Conservation (phyloP, 2,329 filamentous ascomycete species). For the Claviceps monticola region DNA sequence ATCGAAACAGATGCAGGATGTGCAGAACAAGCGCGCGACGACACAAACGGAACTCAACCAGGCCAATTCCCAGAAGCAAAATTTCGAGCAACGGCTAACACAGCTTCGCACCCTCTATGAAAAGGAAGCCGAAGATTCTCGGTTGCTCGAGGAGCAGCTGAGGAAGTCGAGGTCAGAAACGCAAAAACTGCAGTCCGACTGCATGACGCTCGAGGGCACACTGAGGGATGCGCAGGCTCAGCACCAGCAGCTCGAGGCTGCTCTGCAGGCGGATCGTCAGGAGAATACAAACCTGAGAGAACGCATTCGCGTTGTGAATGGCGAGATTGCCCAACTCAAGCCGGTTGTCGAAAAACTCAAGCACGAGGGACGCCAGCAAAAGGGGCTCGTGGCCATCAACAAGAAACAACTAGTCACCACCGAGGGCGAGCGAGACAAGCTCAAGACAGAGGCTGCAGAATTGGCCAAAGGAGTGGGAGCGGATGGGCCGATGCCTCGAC, state of each 20-base stretch:
- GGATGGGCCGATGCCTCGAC: conserved; percentile 43
- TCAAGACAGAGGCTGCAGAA: conserved; percentile 65
- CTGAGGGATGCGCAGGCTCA: conserved; percentile 73
- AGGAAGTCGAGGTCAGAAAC: conserved; percentile 64
- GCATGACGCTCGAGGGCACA: conserved; percentile 66
- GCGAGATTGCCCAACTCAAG: conserved; percentile 70
- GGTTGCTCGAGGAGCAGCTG: conserved; percentile 71
- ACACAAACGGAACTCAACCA: conserved; percentile 75
- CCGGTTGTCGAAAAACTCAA: conserved; percentile 88
- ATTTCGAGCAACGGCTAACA: conserved; percentile 77
- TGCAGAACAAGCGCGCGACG: conserved; percentile 65
- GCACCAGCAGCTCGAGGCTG: conserved; percentile 59
- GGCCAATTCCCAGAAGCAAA: conserved; percentile 74
- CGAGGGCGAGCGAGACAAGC: conserved; percentile 76
- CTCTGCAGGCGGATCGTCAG: conserved; percentile 73
- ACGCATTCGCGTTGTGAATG: conserved; percentile 69
- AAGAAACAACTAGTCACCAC: conserved; percentile 91
- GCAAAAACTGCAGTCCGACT: conserved; percentile 70
- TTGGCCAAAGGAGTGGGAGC: conserved; percentile 37
- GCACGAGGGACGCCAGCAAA: conserved; percentile 85
- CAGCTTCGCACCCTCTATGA: conserved; percentile 84
- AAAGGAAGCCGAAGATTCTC: conserved; percentile 80
- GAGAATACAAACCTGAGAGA: conserved; percentile 82
- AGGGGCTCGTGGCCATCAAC: conserved; percentile 92
- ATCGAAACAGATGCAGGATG: conserved; percentile 86